Conservation (phyloP, 192 early-diverging fungal genomes). For the Dispira parvispora region DNA sequence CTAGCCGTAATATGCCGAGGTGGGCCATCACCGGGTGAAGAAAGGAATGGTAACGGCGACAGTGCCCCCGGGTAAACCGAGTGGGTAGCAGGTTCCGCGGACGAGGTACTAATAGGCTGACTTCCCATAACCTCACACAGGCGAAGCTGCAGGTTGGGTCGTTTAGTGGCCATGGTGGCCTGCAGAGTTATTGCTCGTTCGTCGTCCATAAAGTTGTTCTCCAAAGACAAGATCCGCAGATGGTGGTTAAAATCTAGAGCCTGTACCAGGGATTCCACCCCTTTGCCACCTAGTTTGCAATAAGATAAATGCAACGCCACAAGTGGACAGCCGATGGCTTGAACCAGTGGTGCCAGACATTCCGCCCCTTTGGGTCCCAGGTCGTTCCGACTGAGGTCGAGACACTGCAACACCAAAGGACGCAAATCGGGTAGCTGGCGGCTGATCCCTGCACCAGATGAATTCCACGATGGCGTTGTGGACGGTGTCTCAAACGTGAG, state of each 20-base stretch:
- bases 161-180: not conserved
- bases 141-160: not conserved
- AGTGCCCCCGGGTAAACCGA: not conserved
- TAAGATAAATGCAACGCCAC: not conserved
- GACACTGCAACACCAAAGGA: slow-evolving; percentile 1
- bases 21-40: not conserved
- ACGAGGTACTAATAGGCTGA: not conserved
- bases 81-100: not conserved
- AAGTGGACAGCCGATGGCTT: not conserved
- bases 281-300: slow-evolving; percentile 10
- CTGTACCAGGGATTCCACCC: slow-evolving; percentile 11
- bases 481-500: too few relatives aligned
- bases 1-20: not conserved
- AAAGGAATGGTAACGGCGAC: not conserved
- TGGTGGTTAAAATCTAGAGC: slow-evolving; percentile 10
- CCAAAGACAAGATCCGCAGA: not conserved
- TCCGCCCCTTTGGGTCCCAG: not conserved
- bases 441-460: too few relatives aligned
- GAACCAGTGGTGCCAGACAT: not conserved
- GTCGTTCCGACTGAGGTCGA: slow-evolving; percentile 13
- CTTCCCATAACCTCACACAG: not conserved
- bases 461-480: too few relatives aligned
- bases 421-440: too few relatives aligned
- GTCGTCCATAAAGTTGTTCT: not conserved
- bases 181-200: not conserved